Evolutionary conservation across 2,329 filamentous ascomycete species (phyloP), one percentile per base, ranked within the genome.

Genomic region (Pseudogymnoascus sp.): DNA sequence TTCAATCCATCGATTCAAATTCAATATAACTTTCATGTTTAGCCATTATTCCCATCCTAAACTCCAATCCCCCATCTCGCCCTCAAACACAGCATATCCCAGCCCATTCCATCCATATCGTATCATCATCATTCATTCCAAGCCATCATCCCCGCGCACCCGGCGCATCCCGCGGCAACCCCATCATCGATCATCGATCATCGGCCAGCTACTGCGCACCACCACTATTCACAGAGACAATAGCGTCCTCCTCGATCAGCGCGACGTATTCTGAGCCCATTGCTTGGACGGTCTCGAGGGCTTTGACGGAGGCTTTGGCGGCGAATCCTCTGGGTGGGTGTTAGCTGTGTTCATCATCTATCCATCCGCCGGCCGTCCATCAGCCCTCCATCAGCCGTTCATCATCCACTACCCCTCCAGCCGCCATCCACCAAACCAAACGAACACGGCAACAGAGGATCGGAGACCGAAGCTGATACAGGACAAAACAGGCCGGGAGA

Each of bases 161-260:
- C 19, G 10, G 28, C n/a, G 24, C 28, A 38, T 38, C 61, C 8
- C 11, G 38, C 24, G 50, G n/a, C 33, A 46, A 12, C 35, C 35
- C 12, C 11, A 4, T n/a, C 35, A 6, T 4, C 12, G 12, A 19
- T 46, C 16, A 33, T 31, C n/a, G n/a, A n/a, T n/a, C n/a, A n/a
- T n/a, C n/a, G n/a, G n/a, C n/a, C n/a, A n/a, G n/a, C n/a, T n/a
- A 59, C 26, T 59, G 56, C 56, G 46, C 67, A 71, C 66, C 70
- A 68, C 61, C 50, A 50, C 53, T 41, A 66, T 66, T 65, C 63
- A 79, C 78, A 11, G 83, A 79, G 60, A 95, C 83, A 26, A 87
- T 76, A 71, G 89, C 79, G 72, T 96, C 91, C 70, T 93, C 86
- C 76, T 96, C 92, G 66, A 97, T 85, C 31, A 81, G 74, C 1